Evolutionary conservation across 768 basidiomycete species (phyloP), one percentile per base, ranked within the genome.

Genomic region (Amanita pseudoporphyria): DNA sequence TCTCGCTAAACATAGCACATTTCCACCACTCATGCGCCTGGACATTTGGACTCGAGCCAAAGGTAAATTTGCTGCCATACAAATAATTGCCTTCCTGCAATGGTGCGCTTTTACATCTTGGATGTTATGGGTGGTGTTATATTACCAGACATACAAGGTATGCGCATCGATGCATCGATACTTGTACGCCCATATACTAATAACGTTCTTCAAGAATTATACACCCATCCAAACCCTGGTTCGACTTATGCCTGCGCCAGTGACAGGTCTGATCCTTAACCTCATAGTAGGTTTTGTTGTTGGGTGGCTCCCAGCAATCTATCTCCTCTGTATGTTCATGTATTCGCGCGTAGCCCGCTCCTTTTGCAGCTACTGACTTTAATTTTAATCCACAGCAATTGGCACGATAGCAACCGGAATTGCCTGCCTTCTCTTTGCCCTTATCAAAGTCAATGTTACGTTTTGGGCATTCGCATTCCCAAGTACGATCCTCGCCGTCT

Each of bases 401-500:
- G 87, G 87, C 13, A 80, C 82, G 0, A 44, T 74, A 5, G 60
- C 80, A 30, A 87, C 87, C 0, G 69, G 71, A 5, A 44, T 62
- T 6, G 82, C 82, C 0, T 74, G 71, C 52, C 63, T 88, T 9
- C 64, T 88, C 3, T 85, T 88, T 56, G 87, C 86, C 1, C 53
- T 85, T 1, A 84, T 88, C 53, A 54, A 76, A 22, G 74, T 82
- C 0, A 53, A 62, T 0, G 67, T 67, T 6, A 64, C 79, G 1
- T 90, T 81, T 56, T 90, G 87, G 88, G 82, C 81, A 1, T 84
- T 73, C 51, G 81, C 77, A 3, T 90, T 90, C 62, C 84, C 86
- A 0, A 75, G 81, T 1, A 74, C 83, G 0, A 64, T 78, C 35
- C 49, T 84, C 40, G 65, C 75, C 18, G 87, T 88, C 13, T 72